Conservation (phyloP, 1,284 basidiomycete species). For the Tylopilus orsonianus region DNA sequence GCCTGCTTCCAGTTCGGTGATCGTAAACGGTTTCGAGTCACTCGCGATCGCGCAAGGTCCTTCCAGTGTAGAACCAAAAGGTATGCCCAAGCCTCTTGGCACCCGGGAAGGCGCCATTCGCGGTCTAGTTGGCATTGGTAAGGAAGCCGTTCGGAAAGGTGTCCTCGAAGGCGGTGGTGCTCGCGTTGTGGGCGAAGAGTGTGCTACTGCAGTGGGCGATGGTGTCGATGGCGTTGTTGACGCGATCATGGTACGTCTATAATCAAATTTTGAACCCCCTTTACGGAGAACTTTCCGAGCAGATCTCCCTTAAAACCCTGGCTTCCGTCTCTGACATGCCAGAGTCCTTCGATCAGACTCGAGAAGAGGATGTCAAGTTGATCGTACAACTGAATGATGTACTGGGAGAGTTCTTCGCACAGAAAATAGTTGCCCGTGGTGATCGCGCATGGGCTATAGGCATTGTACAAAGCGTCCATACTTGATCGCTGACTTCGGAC, state of each 20-base stretch:
- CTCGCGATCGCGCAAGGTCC: constrained; percentile 22
- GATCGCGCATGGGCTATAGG: constrained; percentile 63
- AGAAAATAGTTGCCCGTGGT: constrained; percentile 41
- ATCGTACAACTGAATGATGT: constrained; percentile 49
- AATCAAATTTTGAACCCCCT: no score
- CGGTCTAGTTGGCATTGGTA: constrained; percentile 80
- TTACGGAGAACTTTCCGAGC: not conserved
- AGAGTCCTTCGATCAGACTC: constrained; percentile 49
- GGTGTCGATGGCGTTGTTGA: constrained; percentile 44
- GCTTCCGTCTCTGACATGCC: constrained; percentile 55
- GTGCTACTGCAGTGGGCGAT: constrained; percentile 39
- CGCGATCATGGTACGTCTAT: constrained; percentile 55
- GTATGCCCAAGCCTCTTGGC: constrained; percentile 66
- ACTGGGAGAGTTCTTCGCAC: constrained; percentile 63
- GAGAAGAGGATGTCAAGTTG: constrained; percentile 47
- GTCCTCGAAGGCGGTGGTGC: constrained; percentile 77
- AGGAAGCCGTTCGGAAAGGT: constrained; percentile 78
- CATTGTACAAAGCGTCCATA: constrained; percentile 42
- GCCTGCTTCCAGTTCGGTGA: constrained; percentile 12
- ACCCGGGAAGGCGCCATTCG: constrained; percentile 85
- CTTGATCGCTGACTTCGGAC: constrained; percentile 7
- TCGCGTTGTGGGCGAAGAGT: constrained; percentile 67
- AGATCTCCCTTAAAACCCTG: constrained; percentile 63
- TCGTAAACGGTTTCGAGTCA: constrained; percentile 32
- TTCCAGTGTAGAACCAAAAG: constrained; percentile 29